Conservation (phyloP, 2,329 filamentous ascomycete species). For the Ophiostoma montium region DNA sequence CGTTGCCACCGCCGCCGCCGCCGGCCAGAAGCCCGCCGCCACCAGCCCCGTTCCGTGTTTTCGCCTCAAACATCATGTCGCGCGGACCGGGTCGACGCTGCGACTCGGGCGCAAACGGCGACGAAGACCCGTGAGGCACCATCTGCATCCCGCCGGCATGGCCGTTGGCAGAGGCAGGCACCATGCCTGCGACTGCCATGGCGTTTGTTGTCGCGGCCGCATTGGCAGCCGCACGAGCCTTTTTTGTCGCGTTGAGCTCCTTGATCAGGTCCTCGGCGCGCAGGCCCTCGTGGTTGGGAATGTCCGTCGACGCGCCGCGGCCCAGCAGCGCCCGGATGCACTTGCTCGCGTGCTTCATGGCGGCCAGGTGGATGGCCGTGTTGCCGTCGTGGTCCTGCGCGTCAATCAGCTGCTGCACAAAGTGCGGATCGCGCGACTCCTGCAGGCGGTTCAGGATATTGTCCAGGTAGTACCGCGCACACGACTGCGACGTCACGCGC, state of each 20-base stretch:
- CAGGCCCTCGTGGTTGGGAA: conserved; percentile 68
- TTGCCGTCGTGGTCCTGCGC: conserved; percentile 77
- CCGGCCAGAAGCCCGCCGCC: conserved; percentile 20
- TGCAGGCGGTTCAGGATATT: conserved; percentile 76
- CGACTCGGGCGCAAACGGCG: conserved; percentile 49
- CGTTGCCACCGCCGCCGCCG: background rate
- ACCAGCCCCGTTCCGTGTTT: conserved; percentile 12
- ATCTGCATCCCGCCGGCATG: background rate
- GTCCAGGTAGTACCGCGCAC: conserved; percentile 86
- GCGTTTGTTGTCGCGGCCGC: background rate
- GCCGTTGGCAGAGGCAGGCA: background rate
- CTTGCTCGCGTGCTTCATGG: conserved; percentile 75
- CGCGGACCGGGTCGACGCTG: conserved; percentile 40
- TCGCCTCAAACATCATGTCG: conserved; percentile 29
- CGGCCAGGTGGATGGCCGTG: conserved; percentile 63
- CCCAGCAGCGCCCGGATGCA: conserved; percentile 69
- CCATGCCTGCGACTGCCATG: background rate
- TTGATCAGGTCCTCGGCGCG: conserved; percentile 77
- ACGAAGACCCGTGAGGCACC: conserved; percentile 59
- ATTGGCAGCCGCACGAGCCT: conserved; percentile 39
- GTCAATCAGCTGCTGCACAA: conserved; percentile 68
- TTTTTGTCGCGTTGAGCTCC: conserved; percentile 53
- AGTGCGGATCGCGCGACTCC: conserved; percentile 59
- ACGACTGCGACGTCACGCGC: conserved; percentile 69
- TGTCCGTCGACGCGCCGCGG: conserved; percentile 69